Percentiles rank a stretch among this genome's conserved stretches.
phyloP scores from a whole-genome alignment of 176 grass and related monocot genomes.

The Triticum timopheevii region DNA sequence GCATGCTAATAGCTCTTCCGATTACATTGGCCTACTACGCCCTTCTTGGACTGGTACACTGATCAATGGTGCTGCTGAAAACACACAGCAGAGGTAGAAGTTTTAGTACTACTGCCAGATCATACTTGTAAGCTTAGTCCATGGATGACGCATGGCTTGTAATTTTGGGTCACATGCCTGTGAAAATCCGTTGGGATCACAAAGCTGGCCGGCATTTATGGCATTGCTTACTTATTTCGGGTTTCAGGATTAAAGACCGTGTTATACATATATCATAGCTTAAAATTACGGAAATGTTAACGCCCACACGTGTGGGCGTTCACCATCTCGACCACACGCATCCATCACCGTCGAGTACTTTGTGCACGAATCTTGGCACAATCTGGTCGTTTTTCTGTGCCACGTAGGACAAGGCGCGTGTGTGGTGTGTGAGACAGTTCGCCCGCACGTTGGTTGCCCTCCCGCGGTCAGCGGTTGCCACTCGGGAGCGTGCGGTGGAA shows the following conservation, averaged over 20 bases:
- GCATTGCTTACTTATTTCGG: neutral
- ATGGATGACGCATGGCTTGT: conserved; percentile 14
- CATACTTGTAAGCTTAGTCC: neutral
- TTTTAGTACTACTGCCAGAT: neutral
- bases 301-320: too few relatives aligned
- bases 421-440: too few relatives aligned
- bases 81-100: conserved; percentile 3
- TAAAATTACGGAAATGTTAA: too few relatives aligned
- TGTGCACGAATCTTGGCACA: too few relatives aligned
- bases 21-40: conserved; percentile 83
- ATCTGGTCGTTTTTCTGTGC: too few relatives aligned
- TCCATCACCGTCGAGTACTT: too few relatives aligned
- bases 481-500: too few relatives aligned
- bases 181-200: conserved; percentile 2
- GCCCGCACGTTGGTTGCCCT: too few relatives aligned
- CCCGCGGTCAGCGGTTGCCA: too few relatives aligned
- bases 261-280: neutral
- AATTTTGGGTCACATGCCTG: conserved; percentile 24
- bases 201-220: conserved; percentile 19
- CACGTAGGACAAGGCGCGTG: too few relatives aligned
- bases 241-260: too few relatives aligned
- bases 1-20: conserved; percentile 88
- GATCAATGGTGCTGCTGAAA: conserved; percentile 18
- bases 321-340: too few relatives aligned
- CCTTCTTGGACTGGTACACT: conserved; percentile 52